Evolutionary conservation across 306 rosid genomes (phyloP).

Genomic region (Sicyos baderoa): DNA sequence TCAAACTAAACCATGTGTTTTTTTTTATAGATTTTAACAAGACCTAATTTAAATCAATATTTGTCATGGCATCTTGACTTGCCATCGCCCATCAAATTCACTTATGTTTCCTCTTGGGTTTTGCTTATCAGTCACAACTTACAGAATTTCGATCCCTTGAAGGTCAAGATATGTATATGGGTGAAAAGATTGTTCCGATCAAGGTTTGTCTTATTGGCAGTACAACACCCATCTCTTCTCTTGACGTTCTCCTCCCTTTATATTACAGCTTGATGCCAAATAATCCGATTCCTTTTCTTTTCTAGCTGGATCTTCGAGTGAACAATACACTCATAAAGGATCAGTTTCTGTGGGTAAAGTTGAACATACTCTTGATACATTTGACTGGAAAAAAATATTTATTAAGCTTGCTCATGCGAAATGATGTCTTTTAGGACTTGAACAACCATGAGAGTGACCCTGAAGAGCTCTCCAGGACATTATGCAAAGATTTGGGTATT

Average conservation of each 20-base stretch:
- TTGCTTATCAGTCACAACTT: conserved; percentile 56
- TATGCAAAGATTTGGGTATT: conserved; percentile 78
- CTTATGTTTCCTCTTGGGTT: conserved; percentile 12
- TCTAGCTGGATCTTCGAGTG: conserved; percentile 84
- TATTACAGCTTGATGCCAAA: neutral
- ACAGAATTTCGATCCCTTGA: conserved; percentile 66
- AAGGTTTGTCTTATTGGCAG: conserved; percentile 38
- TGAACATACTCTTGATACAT: conserved; percentile 14
- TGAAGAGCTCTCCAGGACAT: conserved; percentile 79
- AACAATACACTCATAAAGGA: conserved; percentile 82
- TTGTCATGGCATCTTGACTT: neutral
- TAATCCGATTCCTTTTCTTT: conserved; percentile 11
- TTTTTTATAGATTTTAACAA: neutral
- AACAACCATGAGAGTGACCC: conserved; percentile 93
- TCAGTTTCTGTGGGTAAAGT: conserved; percentile 89
- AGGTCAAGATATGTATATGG: conserved; percentile 85
- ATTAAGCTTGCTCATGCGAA: neutral
- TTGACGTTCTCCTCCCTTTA: neutral
- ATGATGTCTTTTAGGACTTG: conserved; percentile 56
- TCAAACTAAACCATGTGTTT: neutral
- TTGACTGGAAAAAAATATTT: conserved; percentile 12
- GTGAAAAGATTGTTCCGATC: conserved; percentile 79
- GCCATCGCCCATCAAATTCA: neutral
- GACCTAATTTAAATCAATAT: neutral
- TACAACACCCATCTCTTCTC: neutral